Evolutionary conservation across 441 rosid species (phyloP), one percentile per base, ranked within the genome.

Genomic region (Lepidium campestre): DNA sequence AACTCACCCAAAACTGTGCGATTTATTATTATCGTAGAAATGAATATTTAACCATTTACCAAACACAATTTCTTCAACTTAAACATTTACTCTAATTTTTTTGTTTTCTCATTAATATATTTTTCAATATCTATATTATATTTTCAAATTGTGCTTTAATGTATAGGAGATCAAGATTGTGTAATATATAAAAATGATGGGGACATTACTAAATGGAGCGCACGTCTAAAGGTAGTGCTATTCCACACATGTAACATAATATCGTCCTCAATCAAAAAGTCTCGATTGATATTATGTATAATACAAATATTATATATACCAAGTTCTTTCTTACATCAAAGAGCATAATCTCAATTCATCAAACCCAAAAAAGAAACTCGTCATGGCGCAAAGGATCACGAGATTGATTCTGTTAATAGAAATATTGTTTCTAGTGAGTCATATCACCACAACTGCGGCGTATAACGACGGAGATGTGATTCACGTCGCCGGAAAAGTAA

Each of bases 401-500:
- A 63, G 20, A 50, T 8, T 75, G 71, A 23, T 60, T 72, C 56
- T 63, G 71, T 65, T 81, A 53, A 32, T 80, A 0, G 80, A 58
- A 27, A 75, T 74, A 20, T 10, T 76, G 8, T 9, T 77, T 44
- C 8, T 81, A 11, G 11, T 79, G 36, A 47, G 46, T 63, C 34
- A 49, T 29, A 78, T 49, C 5, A 4, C 63, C 49, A 35, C 10
- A 23, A 35, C 41, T 5, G 40, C 10, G 68, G 84, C 78, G 13
- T 31, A 65, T 49, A 31, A 65, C 13, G 71, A 37, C n/a, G 67
- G 41, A n/a, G 74, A 77, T 40, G 67, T 73, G 62, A 74, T 86
- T 20, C 88, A 84, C 62, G 82, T 86, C n/a, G 68, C 75, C 15
- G 97, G 96, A 0, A 80, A 81, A 71, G 88, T 91, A 0, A 34